Evolutionary conservation across 306 rosid genomes (phyloP), one percentile per base, ranked within the genome.

Genomic region (Arachis stenosperma): DNA sequence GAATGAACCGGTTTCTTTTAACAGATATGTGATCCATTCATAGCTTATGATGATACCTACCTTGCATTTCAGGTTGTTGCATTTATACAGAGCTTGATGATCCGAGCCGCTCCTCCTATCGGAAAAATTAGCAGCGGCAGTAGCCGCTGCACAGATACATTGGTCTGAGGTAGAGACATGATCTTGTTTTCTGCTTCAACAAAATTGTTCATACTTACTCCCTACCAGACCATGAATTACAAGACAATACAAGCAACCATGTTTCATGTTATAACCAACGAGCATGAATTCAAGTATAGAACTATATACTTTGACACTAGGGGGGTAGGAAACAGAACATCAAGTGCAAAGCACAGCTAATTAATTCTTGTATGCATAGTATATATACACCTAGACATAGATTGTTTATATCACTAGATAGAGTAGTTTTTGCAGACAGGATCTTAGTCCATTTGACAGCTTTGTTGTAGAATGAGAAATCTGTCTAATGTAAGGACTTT

Each of bases 11-110:
- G 41, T 61, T 14, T 11, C 51, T 36, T 44, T 69, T 40, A 40
- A 39, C 27, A 40, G 39, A 75, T 9, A 40, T 12, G 44, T 12
- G 44, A 15, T 22, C 55, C 27, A 54, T 15, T 37, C 6, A 62
- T 9, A 73, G 61, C 6, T 61, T 22, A 39, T 37, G 60, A 30
- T 30, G 42, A 43, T 27, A 3, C 56, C 40, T 6, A 6, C 64
- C 61, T 67, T 75, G 71, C 42, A 43, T 67, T 78, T 88, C 98
- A 93, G 98, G 56, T 85, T 84, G 55, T 79, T 56, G 93, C 90
- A 65, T 85, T 89, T 71, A 44, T 89, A 62, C 94, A 79, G 71
- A 91, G 97, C 60, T 63, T 78, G 17, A 68, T 78, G 88, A 89
- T 93, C 67, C 82, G 71, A 51, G 75, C 78, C 29, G 60, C 44